Base-by-base conservation (phyloP, 495 filamentous ascomycete species). In the Penicillium herquei region DNA sequence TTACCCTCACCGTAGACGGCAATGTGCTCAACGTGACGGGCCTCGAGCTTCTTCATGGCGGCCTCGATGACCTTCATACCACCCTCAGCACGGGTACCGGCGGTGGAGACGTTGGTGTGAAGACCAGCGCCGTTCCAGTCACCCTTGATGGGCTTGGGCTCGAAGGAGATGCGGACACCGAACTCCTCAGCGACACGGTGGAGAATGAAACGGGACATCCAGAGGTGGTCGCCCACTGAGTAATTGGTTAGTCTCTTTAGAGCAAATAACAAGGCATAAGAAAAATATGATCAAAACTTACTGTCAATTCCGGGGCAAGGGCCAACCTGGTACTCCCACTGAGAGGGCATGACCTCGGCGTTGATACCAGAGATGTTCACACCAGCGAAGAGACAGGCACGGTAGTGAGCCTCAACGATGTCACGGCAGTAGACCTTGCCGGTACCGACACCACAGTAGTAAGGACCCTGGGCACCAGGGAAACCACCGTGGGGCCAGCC, bases 91-190 rank as follows among this genome's bases (percentile, higher is more conserved):
- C 94, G 91, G 81, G 91, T 98, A 61, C 84, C 83, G 72, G 83
- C 82, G 67, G 89, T 90, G 39, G 90, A 95, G 70, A 96, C 92
- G 82, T 97, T 92, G 87, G 80, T 87, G 86, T 98, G 94, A 40
- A 98, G 91, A 80, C 94, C 94, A 57, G 94, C 92, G 71, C 94
- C 95, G 84, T 98, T 98, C 94, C 94, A 98, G 80, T 98, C 92
- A 70, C 94, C 94, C 58, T 92, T 90, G 73, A 98, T 96, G 63
- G 94, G 94, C 87, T 98, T 98, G 70, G 94, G 94, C 69, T 91
- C 84, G 77, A 98, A 90, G 45, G 94, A 95, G 59, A 98, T 91
- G 82, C 91, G 91, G 75, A 87, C 91, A 73, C 94, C 94, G 68
- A 96, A 97, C 69, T 97, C 94, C 72, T 98, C 94, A 55, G 95